Base-by-base conservation (phyloP, 129 eudicot species). In the Chrysanthemum lavandulifolium region DNA sequence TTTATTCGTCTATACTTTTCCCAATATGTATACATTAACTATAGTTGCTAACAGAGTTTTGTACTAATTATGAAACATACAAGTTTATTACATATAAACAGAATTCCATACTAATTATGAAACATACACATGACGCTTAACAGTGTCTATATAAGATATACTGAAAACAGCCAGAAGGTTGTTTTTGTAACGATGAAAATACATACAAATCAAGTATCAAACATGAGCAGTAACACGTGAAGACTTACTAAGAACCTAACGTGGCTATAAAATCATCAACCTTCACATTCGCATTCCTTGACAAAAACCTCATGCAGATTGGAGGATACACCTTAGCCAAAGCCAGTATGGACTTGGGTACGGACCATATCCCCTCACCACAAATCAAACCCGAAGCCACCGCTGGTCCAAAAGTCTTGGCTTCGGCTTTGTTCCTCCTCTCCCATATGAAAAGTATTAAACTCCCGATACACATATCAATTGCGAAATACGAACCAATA, bases 301-400 rank as follows among this genome's bases (percentile, higher is more conserved):
- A 75, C 13, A 75, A 72, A 72, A 89, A 84, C 81, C 70, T 86
- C 96, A 90, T 87, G 86, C 96, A 87, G 8, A 90, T 81, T 0
- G 96, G 96, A 55, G 96, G 80, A 3, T 61, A 71, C 4, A 83
- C 79, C 61, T 85, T 83, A 9, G 67, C 64, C 81, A 90, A 50
- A 69, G 96, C 77, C 67, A 90, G 68, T 3, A 90, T 75, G 2
- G 96, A 76, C 40, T 83, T 84, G 2, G 96, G 96, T 47, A 90
- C 68, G 2, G 82, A 80, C 93, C 93, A 90, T 21, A 90, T 21
- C 14, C 87, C 84, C 5, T 90, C 96, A 2, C 96, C 96, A 27
- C 93, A 84, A 0, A 90, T 90, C 71, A 90, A 72, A 36, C 96
- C 93, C 0, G 93, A 90, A 10, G 93, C 96, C 49, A 90, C 85